Evolutionary conservation across 1,284 basidiomycete genomes (phyloP).

Genomic region (Leccinum huronense): DNA sequence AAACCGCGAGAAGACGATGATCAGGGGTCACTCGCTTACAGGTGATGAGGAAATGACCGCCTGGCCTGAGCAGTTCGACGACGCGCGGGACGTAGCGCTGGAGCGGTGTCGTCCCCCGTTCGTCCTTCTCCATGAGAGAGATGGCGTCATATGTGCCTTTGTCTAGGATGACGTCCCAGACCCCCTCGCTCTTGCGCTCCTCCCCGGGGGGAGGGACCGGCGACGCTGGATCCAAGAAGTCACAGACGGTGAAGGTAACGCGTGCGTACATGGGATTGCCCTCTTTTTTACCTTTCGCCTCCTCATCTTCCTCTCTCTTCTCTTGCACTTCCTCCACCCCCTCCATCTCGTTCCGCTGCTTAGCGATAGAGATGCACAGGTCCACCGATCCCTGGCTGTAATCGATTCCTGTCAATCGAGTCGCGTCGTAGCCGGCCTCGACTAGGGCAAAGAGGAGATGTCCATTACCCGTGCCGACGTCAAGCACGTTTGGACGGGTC

Average conservation of each 20-base stretch:
- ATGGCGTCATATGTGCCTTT: slow-evolving; percentile 90
- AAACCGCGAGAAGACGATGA: neutral
- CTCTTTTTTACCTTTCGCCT: slow-evolving; percentile 18
- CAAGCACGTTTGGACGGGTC: slow-evolving; percentile 52
- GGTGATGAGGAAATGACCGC: slow-evolving; percentile 80
- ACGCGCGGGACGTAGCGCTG: slow-evolving; percentile 65
- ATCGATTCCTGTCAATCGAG: slow-evolving; percentile 70
- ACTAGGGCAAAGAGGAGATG: slow-evolving; percentile 73
- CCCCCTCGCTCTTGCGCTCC: slow-evolving; percentile 24
- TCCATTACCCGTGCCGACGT: slow-evolving; percentile 87
- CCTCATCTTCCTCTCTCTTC: neutral
- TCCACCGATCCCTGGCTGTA: slow-evolving; percentile 76
- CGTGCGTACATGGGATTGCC: slow-evolving; percentile 24
- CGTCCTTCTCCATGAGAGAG: slow-evolving; percentile 67
- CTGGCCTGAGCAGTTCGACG: slow-evolving; percentile 56
- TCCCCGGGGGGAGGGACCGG: slow-evolving; percentile 36
- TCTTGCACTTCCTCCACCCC: neutral
- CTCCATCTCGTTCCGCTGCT: neutral
- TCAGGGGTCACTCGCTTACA: slow-evolving; percentile 49
- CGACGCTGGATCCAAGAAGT: slow-evolving; percentile 58
- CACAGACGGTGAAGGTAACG: slow-evolving; percentile 54
- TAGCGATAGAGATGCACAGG: slow-evolving; percentile 54
- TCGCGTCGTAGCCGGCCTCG: slow-evolving; percentile 61
- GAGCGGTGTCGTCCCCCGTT: slow-evolving; percentile 44
- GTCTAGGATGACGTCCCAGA: slow-evolving; percentile 72